Evolutionary conservation across 306 rosid species (phyloP).

Genomic region (Benincasa hispida): DNA sequence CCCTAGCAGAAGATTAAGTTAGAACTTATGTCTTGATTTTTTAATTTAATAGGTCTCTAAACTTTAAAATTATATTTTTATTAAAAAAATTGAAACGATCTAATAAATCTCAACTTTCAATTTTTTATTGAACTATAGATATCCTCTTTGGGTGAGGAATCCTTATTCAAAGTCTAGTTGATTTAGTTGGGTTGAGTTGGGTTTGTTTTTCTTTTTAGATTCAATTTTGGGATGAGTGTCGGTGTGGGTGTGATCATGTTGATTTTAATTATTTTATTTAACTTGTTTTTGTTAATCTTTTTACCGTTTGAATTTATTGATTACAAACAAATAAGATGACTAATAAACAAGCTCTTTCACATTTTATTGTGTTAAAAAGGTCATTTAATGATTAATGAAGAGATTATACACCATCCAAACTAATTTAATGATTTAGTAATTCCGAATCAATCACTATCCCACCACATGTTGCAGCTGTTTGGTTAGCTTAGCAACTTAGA

Average conservation of each 20-base stretch:
- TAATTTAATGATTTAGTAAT: too few species aligned
- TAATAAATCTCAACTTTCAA: too few species aligned
- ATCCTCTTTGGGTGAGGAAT: background rate
- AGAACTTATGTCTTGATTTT: too few species aligned
- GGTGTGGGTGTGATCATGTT: background rate
- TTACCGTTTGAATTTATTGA: background rate
- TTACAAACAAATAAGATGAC: background rate
- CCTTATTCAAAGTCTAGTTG: background rate
- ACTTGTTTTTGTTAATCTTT: background rate
- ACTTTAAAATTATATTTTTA: too few species aligned
- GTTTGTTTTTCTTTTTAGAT: background rate
- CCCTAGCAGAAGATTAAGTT: too few species aligned
- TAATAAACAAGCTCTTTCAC: background rate
- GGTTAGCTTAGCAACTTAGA: conserved; percentile 67
- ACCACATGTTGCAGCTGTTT: conserved; percentile 63
- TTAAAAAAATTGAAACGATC: too few species aligned
- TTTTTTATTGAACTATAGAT: too few species aligned
- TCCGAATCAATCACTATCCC: conserved; percentile 64
- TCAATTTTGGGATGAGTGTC: background rate
- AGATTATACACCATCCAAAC: conserved; percentile 22
- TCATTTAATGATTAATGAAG: background rate
- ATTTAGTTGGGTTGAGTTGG: background rate
- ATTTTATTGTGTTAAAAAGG: background rate
- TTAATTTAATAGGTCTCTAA: too few species aligned
- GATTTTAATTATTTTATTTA: background rate